phyloP scores from a whole-genome alignment of 257 asterid species.

The Penstemon barbatus region DNA sequence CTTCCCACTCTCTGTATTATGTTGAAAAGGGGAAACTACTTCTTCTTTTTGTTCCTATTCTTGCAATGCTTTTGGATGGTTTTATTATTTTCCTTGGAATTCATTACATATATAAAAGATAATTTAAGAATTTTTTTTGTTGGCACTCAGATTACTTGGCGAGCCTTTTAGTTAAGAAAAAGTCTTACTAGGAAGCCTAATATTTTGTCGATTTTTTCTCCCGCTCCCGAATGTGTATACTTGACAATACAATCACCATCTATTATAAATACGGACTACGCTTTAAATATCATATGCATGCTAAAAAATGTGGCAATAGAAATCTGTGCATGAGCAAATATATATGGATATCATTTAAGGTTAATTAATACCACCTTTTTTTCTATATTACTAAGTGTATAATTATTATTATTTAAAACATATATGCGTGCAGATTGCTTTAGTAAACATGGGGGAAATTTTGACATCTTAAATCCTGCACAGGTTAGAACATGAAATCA shows the following conservation, averaged over 20 bases:
- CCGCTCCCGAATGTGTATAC: not conserved
- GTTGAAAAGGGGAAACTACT: too few species aligned
- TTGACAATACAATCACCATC: not conserved
- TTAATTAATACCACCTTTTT: not conserved
- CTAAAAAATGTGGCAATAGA: not conserved
- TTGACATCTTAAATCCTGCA: slow-evolving; percentile 21
- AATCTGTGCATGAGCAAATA: not conserved
- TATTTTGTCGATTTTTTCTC: not conserved
- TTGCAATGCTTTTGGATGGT: too few species aligned
- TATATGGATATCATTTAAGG: not conserved
- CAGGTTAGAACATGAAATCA: slow-evolving; percentile 61
- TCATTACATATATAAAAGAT: too few species aligned
- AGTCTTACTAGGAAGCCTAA: not conserved
- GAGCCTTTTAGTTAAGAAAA: too few species aligned
- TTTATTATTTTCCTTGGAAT: too few species aligned
- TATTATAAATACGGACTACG: not conserved
- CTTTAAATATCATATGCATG: not conserved
- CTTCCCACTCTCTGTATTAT: too few species aligned
- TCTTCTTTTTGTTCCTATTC: too few species aligned
- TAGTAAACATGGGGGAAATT: not conserved
- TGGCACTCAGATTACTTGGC: too few species aligned
- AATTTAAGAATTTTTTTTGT: too few species aligned
- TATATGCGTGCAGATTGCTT: slow-evolving; percentile 1
- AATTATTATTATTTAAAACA: not conserved
- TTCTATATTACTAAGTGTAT: slow-evolving; percentile 5